phyloP scores from a whole-genome alignment of 495 filamentous ascomycete species.

The Lasiosphaeriaceae sp. region DNA sequence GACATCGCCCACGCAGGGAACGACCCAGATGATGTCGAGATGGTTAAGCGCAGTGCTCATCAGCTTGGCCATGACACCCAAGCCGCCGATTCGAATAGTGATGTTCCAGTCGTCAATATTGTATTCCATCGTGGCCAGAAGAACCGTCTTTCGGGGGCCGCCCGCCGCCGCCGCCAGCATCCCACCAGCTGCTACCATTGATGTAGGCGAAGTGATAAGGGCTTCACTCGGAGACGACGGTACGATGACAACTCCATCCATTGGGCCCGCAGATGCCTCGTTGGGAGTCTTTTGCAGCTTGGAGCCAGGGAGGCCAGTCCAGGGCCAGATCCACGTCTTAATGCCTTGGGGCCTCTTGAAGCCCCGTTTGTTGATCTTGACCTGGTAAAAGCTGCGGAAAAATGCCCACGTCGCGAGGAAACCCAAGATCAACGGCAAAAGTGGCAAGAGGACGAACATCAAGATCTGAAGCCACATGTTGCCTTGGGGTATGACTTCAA shows the following conservation, averaged over 20 bases:
- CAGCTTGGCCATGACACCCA: slow-evolving; percentile 65
- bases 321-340: slow-evolving; percentile 1
- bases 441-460: slow-evolving; percentile 51
- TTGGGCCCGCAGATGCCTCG: neutral
- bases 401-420: slow-evolving; percentile 50
- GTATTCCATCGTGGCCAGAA: slow-evolving; percentile 68
- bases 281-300: neutral
- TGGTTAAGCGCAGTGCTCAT: slow-evolving; percentile 67
- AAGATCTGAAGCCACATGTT: slow-evolving; percentile 50
- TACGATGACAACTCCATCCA: neutral
- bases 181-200: neutral
- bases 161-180: neutral
- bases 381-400: slow-evolving; percentile 55
- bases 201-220: neutral
- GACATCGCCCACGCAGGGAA: slow-evolving; percentile 64
- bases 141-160: slow-evolving; percentile 37
- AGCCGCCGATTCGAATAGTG: slow-evolving; percentile 65
- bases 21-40: slow-evolving; percentile 67
- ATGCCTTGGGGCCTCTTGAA: slow-evolving; percentile 46
- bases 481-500: slow-evolving; percentile 49
- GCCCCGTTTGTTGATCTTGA: slow-evolving; percentile 57
- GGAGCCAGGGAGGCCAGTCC: slow-evolving; percentile 1
- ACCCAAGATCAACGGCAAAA: slow-evolving; percentile 51
- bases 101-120: slow-evolving; percentile 68
- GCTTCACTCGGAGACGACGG: neutral